phyloP scores from a whole-genome alignment of 2,329 filamentous ascomycete genomes.

The Blastomyces parvus region DNA sequence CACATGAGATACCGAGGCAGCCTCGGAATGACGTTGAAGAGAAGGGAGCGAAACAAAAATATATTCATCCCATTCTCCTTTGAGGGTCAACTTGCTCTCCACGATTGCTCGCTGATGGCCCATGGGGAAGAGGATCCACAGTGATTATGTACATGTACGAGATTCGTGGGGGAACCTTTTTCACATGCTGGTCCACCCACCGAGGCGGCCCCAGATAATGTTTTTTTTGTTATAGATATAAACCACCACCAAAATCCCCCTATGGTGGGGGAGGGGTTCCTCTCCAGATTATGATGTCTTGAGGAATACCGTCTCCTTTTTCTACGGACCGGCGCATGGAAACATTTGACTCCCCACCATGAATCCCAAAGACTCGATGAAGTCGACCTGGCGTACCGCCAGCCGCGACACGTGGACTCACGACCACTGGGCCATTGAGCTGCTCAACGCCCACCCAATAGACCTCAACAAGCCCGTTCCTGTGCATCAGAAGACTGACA shows the following conservation, averaged over 20 bases:
- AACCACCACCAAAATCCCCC: neutral
- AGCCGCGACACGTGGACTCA: conserved; percentile 25
- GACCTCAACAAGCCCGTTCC: conserved; percentile 28
- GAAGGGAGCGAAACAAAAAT: neutral
- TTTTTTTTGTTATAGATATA: neutral
- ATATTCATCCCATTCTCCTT: neutral
- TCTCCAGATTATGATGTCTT: neutral
- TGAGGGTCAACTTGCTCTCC: neutral
- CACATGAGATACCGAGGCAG: neutral
- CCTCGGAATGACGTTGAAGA: neutral
- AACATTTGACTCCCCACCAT: conserved; percentile 2
- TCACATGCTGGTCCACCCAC: neutral
- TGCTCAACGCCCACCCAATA: conserved; percentile 23
- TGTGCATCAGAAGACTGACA: conserved; percentile 34
- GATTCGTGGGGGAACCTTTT: neutral
- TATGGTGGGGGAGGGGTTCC: neutral
- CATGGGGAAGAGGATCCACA: neutral
- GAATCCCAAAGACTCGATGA: conserved; percentile 32
- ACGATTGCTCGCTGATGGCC: neutral
- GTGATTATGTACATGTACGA: neutral
- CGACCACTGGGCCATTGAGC: conserved; percentile 27
- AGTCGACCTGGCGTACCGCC: conserved; percentile 31
- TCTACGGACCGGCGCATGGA: neutral
- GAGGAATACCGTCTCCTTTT: neutral
- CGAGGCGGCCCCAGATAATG: neutral